A percentile compares a stretch with the other conserved stretches of the same genome.
Conservation (phyloP, 2,329 filamentous ascomycete genomes). For the Plenodomus lindquistii region DNA sequence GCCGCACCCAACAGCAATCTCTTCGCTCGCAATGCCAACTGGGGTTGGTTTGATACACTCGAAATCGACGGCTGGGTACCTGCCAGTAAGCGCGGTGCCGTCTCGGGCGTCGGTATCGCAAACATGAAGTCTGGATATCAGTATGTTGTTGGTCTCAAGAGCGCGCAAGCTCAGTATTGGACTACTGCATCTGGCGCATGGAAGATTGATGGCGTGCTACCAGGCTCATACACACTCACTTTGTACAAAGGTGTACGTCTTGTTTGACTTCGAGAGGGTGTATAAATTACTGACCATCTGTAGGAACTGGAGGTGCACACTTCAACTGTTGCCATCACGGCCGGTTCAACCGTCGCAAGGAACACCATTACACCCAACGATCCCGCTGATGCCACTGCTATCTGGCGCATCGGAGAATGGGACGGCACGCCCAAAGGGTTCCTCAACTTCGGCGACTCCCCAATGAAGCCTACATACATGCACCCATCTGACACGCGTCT, state of each 20-base stretch:
- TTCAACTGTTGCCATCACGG: constrained; percentile 48
- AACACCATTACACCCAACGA: constrained; percentile 55
- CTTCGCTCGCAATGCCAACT: constrained; percentile 27
- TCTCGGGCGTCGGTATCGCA: constrained; percentile 31
- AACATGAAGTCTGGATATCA: constrained; percentile 48
- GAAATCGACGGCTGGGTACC: constrained; percentile 29
- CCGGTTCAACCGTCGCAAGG: constrained; percentile 51
- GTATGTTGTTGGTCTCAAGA: constrained; percentile 46
- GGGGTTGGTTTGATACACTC: constrained; percentile 25
- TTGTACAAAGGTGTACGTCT: constrained; percentile 55
- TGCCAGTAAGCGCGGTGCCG: constrained; percentile 17
- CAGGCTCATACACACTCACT: constrained; percentile 66
- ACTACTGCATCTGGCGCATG: constrained; percentile 48
- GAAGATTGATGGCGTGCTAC: constrained; percentile 65
- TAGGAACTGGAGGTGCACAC: constrained; percentile 35
- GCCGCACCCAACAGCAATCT: constrained; percentile 41
- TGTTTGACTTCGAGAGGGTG: background rate
- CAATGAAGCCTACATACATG: constrained; percentile 50
- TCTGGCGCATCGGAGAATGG: constrained; percentile 67
- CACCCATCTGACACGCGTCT: constrained; percentile 44
- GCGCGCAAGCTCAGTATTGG: constrained; percentile 46
- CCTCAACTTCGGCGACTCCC: constrained; percentile 54
- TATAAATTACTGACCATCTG: background rate
- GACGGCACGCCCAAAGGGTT: constrained; percentile 63
- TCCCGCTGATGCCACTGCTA: constrained; percentile 50